Evolutionary conservation across 2,329 filamentous ascomycete genomes (phyloP), one percentile per base, ranked within the genome.

Genomic region (Fusarium paranaense): DNA sequence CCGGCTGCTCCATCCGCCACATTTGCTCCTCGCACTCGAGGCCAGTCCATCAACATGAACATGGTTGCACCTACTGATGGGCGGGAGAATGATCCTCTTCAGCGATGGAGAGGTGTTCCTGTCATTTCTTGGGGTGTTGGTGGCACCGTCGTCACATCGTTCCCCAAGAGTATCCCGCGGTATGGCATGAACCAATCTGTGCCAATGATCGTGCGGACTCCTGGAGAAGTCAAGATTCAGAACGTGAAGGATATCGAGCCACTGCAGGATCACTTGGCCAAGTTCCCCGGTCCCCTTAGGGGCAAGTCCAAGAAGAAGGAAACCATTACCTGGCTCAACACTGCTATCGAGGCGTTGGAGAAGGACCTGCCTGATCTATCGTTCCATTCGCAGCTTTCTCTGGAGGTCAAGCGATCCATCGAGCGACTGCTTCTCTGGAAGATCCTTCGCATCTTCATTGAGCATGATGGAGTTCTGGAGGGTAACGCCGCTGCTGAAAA

Each of bases 241-340:
- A 93, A 90, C 75, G 88, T 94, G 71, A 97, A 93, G 80, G 91
- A 95, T 50, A 86, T 94, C 33, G 85, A 94, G 52, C 91, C 94
- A 6, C 85, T 95, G 10, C 86, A 90, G 27, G 94, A 97, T 37
- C 89, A 91, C 3, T 85, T 97, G 58, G 88, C 90, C 20, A 95
- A 92, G 76, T 98, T 98, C 78, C 97, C 97, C 0, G 97, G 97
- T 0, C 97, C 97, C 4, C 85, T 99, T 32, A 95, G 93, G 82
- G 89, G 91, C 45, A 98, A 98, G 80, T 91, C 92, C 2, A 98
- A 98, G 87, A 99, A 99, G 87, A 99, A 98, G 85, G 96, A 99
- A 64, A 90, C 95, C 0, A 77, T 95, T 50, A 83, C 90, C 2
- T 99, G 97, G 97, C 86, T 99, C 52, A 89, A 88, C 6, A 86